phyloP scores from a whole-genome alignment of 768 basidiomycete species.

The Suillus tomentosus region DNA sequence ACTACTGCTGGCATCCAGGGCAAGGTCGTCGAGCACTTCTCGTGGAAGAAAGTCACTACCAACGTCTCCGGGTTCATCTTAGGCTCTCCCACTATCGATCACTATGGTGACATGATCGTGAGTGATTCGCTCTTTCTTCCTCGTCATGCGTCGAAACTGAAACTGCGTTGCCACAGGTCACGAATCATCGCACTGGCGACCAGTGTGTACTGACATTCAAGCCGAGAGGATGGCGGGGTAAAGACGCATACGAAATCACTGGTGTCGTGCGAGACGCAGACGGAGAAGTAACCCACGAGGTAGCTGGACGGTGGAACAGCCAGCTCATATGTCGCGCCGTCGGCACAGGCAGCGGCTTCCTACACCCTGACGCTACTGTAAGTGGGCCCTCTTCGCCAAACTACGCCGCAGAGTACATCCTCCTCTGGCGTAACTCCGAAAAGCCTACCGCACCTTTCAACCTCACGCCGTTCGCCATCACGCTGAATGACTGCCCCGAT shows the following conservation, averaged over 20 bases:
- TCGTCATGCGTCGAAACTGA: conserved; percentile 6
- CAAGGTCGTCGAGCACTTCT: conserved; percentile 86
- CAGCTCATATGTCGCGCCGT: conserved; percentile 85
- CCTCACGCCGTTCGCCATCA: conserved; percentile 91
- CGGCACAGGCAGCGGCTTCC: conserved; percentile 56
- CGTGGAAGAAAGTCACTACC: conserved; percentile 94
- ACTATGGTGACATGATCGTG: conserved; percentile 94
- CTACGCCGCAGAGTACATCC: conserved; percentile 67
- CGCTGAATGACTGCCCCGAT: conserved; percentile 84
- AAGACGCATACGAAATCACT: conserved; percentile 90
- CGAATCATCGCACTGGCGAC: conserved; percentile 90
- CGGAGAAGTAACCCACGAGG: conserved; percentile 77
- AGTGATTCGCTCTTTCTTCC: conserved; percentile 35
- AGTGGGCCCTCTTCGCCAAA: conserved; percentile 45
- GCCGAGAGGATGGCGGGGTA: conserved; percentile 92
- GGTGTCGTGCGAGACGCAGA: conserved; percentile 72
- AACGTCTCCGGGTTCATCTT: conserved; percentile 92
- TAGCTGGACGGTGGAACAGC: conserved; percentile 94
- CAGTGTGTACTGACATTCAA: conserved; percentile 91
- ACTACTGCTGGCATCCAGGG: conserved; percentile 42
- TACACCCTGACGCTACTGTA: conserved; percentile 74
- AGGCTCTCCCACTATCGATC: conserved; percentile 85
- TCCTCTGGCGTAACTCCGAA: conserved; percentile 91
- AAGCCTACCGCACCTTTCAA: conserved; percentile 85
- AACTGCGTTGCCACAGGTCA: conserved; percentile 46